phyloP scores from a whole-genome alignment of 169 alveolate genomes.

The Blepharisma undulans region DNA sequence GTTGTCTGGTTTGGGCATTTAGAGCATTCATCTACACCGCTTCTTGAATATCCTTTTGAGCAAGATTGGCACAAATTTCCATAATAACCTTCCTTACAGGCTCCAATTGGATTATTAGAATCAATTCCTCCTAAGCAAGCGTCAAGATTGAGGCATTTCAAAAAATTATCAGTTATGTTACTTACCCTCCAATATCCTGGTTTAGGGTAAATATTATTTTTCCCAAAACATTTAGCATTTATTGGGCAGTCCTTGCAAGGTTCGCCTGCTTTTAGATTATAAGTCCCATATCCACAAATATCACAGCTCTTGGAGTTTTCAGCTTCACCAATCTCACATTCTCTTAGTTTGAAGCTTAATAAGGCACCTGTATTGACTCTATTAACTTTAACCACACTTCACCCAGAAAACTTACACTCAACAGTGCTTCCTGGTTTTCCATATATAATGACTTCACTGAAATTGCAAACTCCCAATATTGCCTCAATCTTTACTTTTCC shows the following conservation, averaged over 20 bases:
- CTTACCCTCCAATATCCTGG: conserved; percentile 58
- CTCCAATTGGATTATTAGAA: conserved; percentile 34
- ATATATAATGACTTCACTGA: background rate
- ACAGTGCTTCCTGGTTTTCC: background rate
- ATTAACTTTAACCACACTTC: too few species aligned
- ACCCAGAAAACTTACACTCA: background rate
- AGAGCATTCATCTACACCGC: conserved; percentile 40
- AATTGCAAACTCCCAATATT: background rate
- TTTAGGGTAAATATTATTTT: conserved; percentile 52
- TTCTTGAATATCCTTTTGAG: conserved; percentile 44
- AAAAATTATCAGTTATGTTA: conserved; percentile 39
- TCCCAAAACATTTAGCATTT: conserved; percentile 63
- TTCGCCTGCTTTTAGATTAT: background rate
- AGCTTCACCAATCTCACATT: background rate
- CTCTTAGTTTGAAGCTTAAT: background rate
- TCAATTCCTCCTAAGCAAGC: conserved; percentile 49
- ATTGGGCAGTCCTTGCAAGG: conserved; percentile 56
- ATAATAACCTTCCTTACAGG: conserved; percentile 53
- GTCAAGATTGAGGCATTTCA: conserved; percentile 38
- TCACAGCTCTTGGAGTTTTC: background rate
- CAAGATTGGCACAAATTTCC: conserved; percentile 60
- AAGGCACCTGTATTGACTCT: too few species aligned
- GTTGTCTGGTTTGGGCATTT: conserved; percentile 44
- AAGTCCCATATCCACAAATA: background rate
- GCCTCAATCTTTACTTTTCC: background rate